Evolutionary conservation across 345 rosid species (phyloP).

Genomic region (Eutrema japonicum): DNA sequence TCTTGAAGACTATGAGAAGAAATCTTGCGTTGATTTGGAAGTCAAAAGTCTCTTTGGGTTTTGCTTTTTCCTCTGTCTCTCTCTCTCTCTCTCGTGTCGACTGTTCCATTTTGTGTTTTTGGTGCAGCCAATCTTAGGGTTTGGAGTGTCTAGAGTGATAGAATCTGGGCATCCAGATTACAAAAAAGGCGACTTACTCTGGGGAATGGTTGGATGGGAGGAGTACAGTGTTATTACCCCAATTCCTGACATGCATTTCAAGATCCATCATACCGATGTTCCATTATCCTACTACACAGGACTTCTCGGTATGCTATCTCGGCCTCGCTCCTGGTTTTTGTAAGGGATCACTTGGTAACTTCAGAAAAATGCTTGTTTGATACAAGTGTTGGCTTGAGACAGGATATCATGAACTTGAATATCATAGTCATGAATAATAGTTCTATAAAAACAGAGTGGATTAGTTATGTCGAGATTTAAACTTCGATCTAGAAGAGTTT

Average conservation of each 20-base stretch:
- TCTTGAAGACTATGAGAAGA: background rate
- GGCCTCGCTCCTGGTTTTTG: constrained; percentile 1
- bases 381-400: background rate
- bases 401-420: constrained; percentile 5
- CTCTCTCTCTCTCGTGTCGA: background rate
- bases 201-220: constrained; percentile 73
- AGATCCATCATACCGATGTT: constrained; percentile 55
- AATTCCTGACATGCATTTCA: constrained; percentile 41
- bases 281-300: constrained; percentile 72
- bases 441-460: background rate
- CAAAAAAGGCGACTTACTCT: constrained; percentile 59
- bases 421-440: background rate
- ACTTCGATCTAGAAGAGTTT: constrained; percentile 1
- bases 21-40: background rate
- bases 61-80: background rate
- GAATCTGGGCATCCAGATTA: constrained; percentile 60
- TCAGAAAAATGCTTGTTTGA: background rate
- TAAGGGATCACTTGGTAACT: constrained; percentile 13
- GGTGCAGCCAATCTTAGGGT: constrained; percentile 40
- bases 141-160: constrained; percentile 62
- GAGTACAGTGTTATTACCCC: constrained; percentile 56
- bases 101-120: background rate
- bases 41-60: background rate
- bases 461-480: background rate
- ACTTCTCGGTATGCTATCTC: constrained; percentile 54